Conservation (phyloP, 768 basidiomycete genomes). For the Phylloporus arenicola region DNA sequence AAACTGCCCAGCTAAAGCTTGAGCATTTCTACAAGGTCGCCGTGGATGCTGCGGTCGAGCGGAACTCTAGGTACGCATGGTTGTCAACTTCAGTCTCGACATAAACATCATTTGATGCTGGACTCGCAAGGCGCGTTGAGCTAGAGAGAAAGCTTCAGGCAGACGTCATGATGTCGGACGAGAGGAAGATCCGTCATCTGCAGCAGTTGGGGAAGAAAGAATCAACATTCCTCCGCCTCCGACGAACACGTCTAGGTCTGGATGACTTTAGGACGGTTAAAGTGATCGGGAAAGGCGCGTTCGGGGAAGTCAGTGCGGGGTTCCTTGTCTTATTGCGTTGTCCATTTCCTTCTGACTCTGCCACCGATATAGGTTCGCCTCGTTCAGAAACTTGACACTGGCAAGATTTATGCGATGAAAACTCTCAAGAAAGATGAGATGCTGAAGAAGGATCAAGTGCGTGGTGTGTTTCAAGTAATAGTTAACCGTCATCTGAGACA, state of each 20-base stretch:
- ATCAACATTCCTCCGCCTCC: slow-evolving; percentile 79
- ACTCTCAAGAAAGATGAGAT: slow-evolving; percentile 95
- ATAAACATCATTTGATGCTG: slow-evolving; percentile 1
- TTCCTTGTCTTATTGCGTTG: background rate
- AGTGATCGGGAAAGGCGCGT: slow-evolving; percentile 98
- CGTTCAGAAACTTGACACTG: slow-evolving; percentile 94
- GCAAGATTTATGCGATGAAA: slow-evolving; percentile 99
- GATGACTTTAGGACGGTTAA: slow-evolving; percentile 96
- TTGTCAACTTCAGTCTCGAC: background rate
- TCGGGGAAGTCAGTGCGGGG: slow-evolving; percentile 72
- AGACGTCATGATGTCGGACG: slow-evolving; percentile 69
- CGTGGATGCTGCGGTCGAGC: slow-evolving; percentile 90
- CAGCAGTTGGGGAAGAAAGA: slow-evolving; percentile 83
- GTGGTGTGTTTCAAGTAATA: slow-evolving; percentile 13
- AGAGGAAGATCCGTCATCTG: slow-evolving; percentile 81
- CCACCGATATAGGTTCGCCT: slow-evolving; percentile 59
- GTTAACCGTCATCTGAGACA: slow-evolving; percentile 5
- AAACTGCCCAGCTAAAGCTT: slow-evolving; percentile 88
- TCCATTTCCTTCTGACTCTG: background rate
- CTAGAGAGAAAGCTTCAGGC: slow-evolving; percentile 73
- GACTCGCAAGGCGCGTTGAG: slow-evolving; percentile 66
- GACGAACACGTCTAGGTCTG: slow-evolving; percentile 84
- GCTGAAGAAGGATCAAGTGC: slow-evolving; percentile 97
- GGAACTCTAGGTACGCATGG: slow-evolving; percentile 71
- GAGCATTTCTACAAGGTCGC: slow-evolving; percentile 97